phyloP scores from a whole-genome alignment of 2,329 filamentous ascomycete genomes.

The Aspergillus brasiliensis region DNA sequence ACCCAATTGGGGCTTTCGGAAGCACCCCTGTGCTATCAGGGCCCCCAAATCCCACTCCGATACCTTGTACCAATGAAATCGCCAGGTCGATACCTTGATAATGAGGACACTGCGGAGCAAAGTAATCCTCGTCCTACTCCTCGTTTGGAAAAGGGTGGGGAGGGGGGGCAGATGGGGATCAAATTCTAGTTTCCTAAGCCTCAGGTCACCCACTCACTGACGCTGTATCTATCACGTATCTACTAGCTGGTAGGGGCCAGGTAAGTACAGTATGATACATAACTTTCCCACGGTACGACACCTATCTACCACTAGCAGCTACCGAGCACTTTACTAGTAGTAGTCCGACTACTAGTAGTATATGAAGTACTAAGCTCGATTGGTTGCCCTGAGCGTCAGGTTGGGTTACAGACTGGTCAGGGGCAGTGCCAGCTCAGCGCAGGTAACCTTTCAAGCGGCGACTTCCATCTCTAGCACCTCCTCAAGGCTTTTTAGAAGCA shows the following conservation, averaged over 20 bases:
- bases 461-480: not conserved
- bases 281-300: not conserved
- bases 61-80: not conserved
- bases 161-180: too few species aligned
- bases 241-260: not conserved
- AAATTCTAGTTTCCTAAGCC: not conserved
- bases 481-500: not conserved
- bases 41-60: not conserved
- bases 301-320: not conserved
- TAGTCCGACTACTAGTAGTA: not conserved
- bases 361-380: slow-evolving; percentile 1
- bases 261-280: not conserved
- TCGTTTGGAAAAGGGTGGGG: slow-evolving; percentile 3
- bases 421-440: slow-evolving; percentile 9
- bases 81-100: not conserved
- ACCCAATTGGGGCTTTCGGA: not conserved
- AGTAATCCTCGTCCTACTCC: not conserved
- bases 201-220: not conserved
- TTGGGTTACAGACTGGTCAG: slow-evolving; percentile 8
- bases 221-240: too few species aligned
- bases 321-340: not conserved
- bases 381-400: not conserved
- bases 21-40: not conserved
- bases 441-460: not conserved
- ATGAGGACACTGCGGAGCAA: not conserved